Evolutionary conservation across 441 rosid genomes (phyloP).

Genomic region (Corymbia citriodora): DNA sequence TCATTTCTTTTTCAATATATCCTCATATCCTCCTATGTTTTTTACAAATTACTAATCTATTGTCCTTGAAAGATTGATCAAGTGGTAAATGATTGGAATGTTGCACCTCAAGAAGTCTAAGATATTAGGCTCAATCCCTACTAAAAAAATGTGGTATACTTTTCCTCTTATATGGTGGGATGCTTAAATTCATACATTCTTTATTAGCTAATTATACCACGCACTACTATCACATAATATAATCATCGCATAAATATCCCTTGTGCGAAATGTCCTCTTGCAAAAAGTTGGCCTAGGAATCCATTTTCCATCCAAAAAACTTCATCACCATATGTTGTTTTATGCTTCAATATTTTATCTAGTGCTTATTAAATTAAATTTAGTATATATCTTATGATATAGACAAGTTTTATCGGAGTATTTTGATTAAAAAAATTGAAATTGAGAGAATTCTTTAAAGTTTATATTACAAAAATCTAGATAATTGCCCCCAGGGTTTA

Average conservation of each 20-base stretch:
- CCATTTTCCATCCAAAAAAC: neutral
- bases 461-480: neutral
- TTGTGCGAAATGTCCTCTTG: neutral
- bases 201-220: neutral
- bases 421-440: neutral
- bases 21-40: no score
- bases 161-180: neutral
- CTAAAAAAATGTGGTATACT: neutral
- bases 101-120: neutral
- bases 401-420: accelerated
- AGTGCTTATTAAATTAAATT: neutral
- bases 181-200: neutral
- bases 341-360: neutral
- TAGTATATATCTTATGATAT: neutral
- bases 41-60: neutral
- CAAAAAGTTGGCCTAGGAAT: accelerated
- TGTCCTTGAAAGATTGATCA: neutral
- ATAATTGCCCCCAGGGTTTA: neutral
- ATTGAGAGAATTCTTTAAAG: neutral
- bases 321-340: no score
- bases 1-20: no score
- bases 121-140: neutral
- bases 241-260: neutral
- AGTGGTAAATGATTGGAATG: neutral
- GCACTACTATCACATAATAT: neutral